A percentile compares a stretch with the other conserved stretches of the same genome.
Evolutionary conservation across 805 yeast genomes (phyloP).

Genomic region (Tetrapisispora fleetii): DNA sequence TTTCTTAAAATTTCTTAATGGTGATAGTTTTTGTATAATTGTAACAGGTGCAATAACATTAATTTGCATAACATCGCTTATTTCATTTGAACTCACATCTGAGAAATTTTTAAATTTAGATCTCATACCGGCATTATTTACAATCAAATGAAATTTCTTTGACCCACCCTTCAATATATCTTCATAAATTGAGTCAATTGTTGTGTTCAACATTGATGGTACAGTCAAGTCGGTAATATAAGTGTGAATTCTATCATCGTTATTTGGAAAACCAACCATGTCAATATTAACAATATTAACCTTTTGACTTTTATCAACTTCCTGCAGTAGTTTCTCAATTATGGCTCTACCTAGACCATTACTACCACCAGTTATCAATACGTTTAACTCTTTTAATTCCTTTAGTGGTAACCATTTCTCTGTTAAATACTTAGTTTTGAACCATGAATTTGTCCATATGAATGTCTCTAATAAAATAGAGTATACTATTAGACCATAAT

Average conservation of each 20-base stretch:
- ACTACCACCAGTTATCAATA: conserved; percentile 32
- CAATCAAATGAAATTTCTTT: conserved; percentile 46
- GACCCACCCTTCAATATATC: conserved; percentile 28
- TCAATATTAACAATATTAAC: conserved; percentile 24
- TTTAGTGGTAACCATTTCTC: conserved; percentile 6
- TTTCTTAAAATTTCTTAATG: conserved; percentile 19
- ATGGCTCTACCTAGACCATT: conserved; percentile 30
- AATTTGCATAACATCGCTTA: conserved; percentile 48
- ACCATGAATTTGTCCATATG: conserved; percentile 4
- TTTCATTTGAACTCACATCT: conserved; percentile 42
- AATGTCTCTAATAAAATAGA: conserved; percentile 7
- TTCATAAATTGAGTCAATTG: conserved; percentile 32
- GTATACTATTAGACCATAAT: conserved; percentile 1
- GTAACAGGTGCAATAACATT: conserved; percentile 59
- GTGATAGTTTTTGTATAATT: conserved; percentile 56
- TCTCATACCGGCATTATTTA: conserved; percentile 79
- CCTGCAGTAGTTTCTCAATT: conserved; percentile 11
- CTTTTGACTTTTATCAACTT: conserved; percentile 7
- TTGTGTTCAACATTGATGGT: conserved; percentile 31
- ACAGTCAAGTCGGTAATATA: conserved; percentile 60
- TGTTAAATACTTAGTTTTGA: conserved; percentile 4
- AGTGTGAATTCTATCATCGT: conserved; percentile 32
- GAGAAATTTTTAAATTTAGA: conserved; percentile 40
- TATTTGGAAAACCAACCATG: conserved; percentile 4
- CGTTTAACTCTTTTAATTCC: conserved; percentile 3